phyloP scores from a whole-genome alignment of 495 filamentous ascomycete species.

The Pseudotulostoma volvatum region DNA sequence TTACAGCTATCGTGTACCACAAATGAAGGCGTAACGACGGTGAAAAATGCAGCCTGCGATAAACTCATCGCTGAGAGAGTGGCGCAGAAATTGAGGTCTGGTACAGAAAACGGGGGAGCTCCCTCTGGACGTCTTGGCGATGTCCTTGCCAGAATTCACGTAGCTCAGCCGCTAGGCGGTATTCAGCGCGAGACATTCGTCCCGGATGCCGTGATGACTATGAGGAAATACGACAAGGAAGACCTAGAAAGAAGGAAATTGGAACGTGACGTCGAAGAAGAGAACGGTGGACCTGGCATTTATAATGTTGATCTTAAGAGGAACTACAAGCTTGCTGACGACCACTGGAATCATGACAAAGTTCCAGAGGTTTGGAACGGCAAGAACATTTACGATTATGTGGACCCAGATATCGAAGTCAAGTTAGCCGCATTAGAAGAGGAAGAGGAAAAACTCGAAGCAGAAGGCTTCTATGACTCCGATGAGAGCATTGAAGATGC shows the following conservation, averaged over 20 bases:
- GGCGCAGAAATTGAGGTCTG: conserved; percentile 86
- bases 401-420: conserved; percentile 89
- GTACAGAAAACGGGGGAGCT: conserved; percentile 53
- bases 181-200: conserved; percentile 67
- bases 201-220: conserved; percentile 62
- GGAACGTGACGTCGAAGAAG: conserved; percentile 77
- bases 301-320: conserved; percentile 83
- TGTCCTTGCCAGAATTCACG: conserved; percentile 85
- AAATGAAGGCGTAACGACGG: conserved; percentile 79
- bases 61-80: conserved; percentile 82
- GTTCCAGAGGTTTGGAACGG: conserved; percentile 86
- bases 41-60: conserved; percentile 91
- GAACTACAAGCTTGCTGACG: conserved; percentile 67
- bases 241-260: conserved; percentile 67
- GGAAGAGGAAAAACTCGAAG: conserved; percentile 82
- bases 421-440: conserved; percentile 84
- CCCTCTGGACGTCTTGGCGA: conserved; percentile 68
- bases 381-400: conserved; percentile 90
- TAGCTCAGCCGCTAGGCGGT: conserved; percentile 78
- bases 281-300: conserved; percentile 86
- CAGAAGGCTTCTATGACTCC: conserved; percentile 64
- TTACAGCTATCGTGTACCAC: conserved; percentile 89
- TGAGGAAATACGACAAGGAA: conserved; percentile 76
- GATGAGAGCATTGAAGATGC: conserved; percentile 57
- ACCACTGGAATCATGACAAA: conserved; percentile 90